These are phyloP conservation scores for Peribolospora baueri DNA, from an alignment of 768 basidiomycete species.

Conservation along the genomic window DNA sequence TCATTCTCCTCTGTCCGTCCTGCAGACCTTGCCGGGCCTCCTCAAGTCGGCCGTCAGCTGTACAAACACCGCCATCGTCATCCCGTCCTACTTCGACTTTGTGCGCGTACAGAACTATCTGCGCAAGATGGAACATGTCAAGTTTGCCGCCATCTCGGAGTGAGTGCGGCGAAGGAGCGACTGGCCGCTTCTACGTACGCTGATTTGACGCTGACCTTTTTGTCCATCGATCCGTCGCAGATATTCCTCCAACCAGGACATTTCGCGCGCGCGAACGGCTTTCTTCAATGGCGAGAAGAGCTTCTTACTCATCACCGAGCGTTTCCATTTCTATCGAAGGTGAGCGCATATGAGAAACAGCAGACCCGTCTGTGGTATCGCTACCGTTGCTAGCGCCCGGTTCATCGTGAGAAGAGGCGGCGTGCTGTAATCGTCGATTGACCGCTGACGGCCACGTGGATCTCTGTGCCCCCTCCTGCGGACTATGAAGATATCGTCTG, in stretches of 20 bases:
- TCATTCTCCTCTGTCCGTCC: neutral
- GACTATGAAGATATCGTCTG: slow-evolving; percentile 48
- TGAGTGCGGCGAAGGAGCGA: slow-evolving; percentile 20
- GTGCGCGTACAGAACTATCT: slow-evolving; percentile 73
- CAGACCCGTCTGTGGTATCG: neutral
- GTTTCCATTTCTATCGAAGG: slow-evolving; percentile 96
- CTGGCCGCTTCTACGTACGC: neutral
- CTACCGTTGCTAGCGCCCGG: neutral
- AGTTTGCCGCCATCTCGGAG: slow-evolving; percentile 75
- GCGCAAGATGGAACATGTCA: slow-evolving; percentile 41
- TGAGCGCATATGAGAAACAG: slow-evolving; percentile 17
- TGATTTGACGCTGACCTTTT: neutral
- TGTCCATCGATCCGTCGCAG: slow-evolving; percentile 21
- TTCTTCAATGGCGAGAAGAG: slow-evolving; percentile 73
- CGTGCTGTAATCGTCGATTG: neutral
- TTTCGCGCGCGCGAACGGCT: slow-evolving; percentile 70
- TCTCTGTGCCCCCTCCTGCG: neutral
- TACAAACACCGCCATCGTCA: slow-evolving; percentile 59
- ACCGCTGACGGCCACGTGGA: neutral
- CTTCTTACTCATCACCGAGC: slow-evolving; percentile 74
- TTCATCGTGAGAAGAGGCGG: neutral
- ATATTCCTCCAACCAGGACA: slow-evolving; percentile 81
- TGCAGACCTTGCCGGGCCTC: slow-evolving; percentile 49
- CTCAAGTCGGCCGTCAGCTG: slow-evolving; percentile 86
- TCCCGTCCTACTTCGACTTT: slow-evolving; percentile 92